These are phyloP conservation scores for Thecaphora frezii DNA, from an alignment of 1,284 basidiomycete genomes.

Conservation along the genomic window DNA sequence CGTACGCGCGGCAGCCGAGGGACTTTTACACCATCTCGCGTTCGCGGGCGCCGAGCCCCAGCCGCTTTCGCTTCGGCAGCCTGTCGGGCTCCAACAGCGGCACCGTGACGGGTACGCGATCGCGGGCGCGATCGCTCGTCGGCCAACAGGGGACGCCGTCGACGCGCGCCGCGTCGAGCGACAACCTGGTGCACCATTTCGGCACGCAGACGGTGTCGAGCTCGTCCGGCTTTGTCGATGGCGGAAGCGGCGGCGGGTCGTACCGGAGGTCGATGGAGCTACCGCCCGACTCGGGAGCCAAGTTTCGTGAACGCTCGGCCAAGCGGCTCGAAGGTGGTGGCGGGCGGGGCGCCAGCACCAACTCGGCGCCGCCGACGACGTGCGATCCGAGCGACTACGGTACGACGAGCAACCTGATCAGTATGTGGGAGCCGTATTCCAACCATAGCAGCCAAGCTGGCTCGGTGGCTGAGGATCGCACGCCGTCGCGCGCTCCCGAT, in stretches of 20 bases:
- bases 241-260: conserved; percentile 1
- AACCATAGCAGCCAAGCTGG: conserved; percentile 24
- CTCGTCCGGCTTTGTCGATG: not conserved
- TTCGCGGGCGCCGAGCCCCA: conserved; percentile 45
- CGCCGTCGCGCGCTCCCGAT: conserved; percentile 24
- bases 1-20: not conserved
- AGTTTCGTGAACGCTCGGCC: conserved; percentile 31
- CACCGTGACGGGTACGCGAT: conserved; percentile 41
- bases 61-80: conserved; percentile 31
- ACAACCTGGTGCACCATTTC: conserved; percentile 39
- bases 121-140: conserved; percentile 40
- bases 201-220: too few relatives aligned
- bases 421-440: conserved; percentile 33
- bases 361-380: conserved; percentile 31
- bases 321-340: conserved; percentile 35
- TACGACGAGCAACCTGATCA: conserved; percentile 15
- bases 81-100: conserved; percentile 5
- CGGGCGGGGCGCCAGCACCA: conserved; percentile 27
- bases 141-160: conserved; percentile 20
- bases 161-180: conserved; percentile 34
- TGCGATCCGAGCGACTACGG: conserved; percentile 5
- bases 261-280: conserved; percentile 25
- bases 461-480: conserved; percentile 22
- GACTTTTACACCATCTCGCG: conserved; percentile 47
- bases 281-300: conserved; percentile 44